A percentile compares a stretch with the other conserved stretches of the same genome.
Conservation (phyloP, 345 rosid species). For the Gossypium arboreum region DNA sequence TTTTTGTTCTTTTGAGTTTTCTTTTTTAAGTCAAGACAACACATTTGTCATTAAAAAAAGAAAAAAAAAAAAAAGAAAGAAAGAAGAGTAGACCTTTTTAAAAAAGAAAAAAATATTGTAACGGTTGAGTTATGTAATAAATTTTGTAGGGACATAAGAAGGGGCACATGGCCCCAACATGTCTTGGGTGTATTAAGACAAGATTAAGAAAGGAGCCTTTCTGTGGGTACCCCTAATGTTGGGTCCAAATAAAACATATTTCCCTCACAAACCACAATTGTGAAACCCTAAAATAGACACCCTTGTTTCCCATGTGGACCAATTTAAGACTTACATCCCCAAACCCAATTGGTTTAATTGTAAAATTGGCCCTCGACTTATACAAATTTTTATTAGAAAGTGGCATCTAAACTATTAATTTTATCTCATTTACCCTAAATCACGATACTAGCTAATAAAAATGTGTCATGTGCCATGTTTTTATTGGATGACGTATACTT, state of each 20-base stretch:
- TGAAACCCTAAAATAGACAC: constrained; percentile 53
- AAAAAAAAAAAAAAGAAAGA: neutral
- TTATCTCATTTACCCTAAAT: too few relatives aligned
- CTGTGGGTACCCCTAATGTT: constrained; percentile 46
- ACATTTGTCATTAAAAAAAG: neutral
- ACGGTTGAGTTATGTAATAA: constrained; percentile 20
- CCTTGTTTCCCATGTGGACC: constrained; percentile 84
- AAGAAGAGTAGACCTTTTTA: neutral
- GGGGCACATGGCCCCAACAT: constrained; percentile 57
- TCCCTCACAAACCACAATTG: constrained; percentile 52
- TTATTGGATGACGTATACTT: too few relatives aligned
- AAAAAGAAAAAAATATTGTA: neutral
- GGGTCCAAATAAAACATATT: constrained; percentile 58
- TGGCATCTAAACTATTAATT: too few relatives aligned
- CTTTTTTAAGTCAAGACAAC: constrained; percentile 3
- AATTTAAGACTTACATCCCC: constrained; percentile 69
- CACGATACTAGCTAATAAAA: too few relatives aligned
- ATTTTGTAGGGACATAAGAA: constrained; percentile 27
- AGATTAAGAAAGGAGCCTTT: constrained; percentile 41
- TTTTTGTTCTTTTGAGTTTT: neutral
- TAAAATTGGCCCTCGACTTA: too few relatives aligned
- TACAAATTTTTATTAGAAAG: too few relatives aligned
- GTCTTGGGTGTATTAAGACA: constrained; percentile 73
- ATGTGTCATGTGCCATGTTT: too few relatives aligned
- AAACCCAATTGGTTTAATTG: constrained; percentile 3